Percentiles rank a stretch among this genome's conserved stretches.
Evolutionary conservation across 768 basidiomycete genomes (phyloP).

Genomic region (Hypholoma sublateritium): DNA sequence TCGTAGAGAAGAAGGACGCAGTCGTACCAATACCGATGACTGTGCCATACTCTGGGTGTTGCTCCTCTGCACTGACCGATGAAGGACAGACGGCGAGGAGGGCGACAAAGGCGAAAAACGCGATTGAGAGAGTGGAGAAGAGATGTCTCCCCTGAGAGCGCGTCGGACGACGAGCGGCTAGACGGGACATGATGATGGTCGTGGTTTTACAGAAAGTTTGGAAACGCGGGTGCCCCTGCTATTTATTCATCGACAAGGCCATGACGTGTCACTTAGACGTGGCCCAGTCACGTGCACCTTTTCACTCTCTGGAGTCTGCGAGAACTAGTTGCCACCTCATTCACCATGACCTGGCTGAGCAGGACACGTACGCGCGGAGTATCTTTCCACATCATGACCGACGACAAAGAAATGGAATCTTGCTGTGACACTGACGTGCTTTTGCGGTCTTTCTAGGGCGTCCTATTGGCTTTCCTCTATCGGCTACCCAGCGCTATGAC

Average conservation of each 20-base stretch:
- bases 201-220: conserved; percentile 27
- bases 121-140: conserved; percentile 59
- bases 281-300: conserved; percentile 32
- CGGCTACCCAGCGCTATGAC: too few relatives aligned
- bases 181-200: conserved; percentile 34
- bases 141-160: conserved; percentile 57
- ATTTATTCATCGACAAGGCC: conserved; percentile 28
- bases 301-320: not conserved
- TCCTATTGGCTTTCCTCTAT: too few relatives aligned
- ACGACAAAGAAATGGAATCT: too few relatives aligned
- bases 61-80: conserved; percentile 61
- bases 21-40: conserved; percentile 88
- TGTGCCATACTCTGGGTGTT: conserved; percentile 79
- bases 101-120: conserved; percentile 64
- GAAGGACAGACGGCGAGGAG: conserved; percentile 71
- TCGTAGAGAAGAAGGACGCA: not conserved
- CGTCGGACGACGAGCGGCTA: conserved; percentile 45
- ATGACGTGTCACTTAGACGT: conserved; percentile 46
- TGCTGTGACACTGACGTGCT: too few relatives aligned
- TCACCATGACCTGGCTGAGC: not conserved
- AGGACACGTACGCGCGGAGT: conserved; percentile 3
- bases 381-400: not conserved
- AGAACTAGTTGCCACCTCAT: not conserved
- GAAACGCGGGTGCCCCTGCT: conserved; percentile 11
- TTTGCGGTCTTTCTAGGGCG: too few relatives aligned